Evolutionary conservation across 2,329 filamentous ascomycete genomes (phyloP).

Genomic region (Plenodomus lindquistii): DNA sequence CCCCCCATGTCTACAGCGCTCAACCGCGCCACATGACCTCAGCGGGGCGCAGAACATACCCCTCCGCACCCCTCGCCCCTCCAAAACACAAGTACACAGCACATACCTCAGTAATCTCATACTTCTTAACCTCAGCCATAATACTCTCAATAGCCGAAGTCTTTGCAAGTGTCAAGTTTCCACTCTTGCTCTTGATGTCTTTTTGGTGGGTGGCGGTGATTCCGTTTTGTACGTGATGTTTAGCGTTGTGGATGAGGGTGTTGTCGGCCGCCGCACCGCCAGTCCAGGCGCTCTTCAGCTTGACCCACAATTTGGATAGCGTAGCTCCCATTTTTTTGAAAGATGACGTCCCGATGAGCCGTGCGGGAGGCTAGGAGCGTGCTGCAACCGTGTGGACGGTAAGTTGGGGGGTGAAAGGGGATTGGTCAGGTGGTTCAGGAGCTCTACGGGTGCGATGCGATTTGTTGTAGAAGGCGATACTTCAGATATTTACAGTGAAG

Average conservation of each 20-base stretch:
- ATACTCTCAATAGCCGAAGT: constrained; percentile 9
- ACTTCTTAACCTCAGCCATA: constrained; percentile 40
- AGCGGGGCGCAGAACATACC: constrained; percentile 31
- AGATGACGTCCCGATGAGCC: constrained; percentile 36
- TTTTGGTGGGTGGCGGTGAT: constrained; percentile 12
- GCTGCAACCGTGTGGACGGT: constrained; percentile 11
- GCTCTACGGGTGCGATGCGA: no score
- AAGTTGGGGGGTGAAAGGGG: no score
- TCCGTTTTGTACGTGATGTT: constrained; percentile 1
- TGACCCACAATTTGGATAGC: constrained; percentile 43
- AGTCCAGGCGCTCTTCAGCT: constrained; percentile 23
- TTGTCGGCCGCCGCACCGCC: constrained; percentile 16
- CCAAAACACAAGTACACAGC: not conserved
- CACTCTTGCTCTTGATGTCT: constrained; percentile 18
- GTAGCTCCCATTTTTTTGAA: constrained; percentile 30
- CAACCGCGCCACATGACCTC: constrained; percentile 17
- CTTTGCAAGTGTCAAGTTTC: constrained; percentile 17
- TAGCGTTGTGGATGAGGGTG: not conserved
- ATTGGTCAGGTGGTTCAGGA: no score
- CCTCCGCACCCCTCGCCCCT: constrained; percentile 17
- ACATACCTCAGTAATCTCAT: constrained; percentile 44
- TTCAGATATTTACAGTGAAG: no score
- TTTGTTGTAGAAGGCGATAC: no score
- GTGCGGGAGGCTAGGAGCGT: constrained; percentile 9
- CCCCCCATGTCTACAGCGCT: not conserved